These are phyloP conservation scores for Macrolepiota fuliginosa DNA, from an alignment of 768 basidiomycete species.

Conservation along the genomic window DNA sequence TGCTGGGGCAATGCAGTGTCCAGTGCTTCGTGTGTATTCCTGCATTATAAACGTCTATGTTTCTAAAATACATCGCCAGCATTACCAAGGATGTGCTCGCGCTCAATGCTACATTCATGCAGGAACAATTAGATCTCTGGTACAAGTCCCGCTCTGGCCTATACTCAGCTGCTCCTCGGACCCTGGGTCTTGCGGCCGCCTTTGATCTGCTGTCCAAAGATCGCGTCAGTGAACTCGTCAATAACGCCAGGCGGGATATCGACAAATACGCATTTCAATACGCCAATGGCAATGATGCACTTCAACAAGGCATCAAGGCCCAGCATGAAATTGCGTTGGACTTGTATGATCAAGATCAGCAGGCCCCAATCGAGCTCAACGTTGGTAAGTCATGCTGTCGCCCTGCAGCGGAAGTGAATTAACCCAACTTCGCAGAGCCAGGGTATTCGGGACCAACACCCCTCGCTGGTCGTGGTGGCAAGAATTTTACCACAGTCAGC, in stretches of 20 bases:
- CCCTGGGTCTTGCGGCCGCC: constrained; percentile 26
- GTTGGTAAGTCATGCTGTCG: constrained; percentile 18
- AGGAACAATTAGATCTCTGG: constrained; percentile 26
- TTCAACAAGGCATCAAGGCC: constrained; percentile 27
- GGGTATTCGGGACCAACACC: constrained; percentile 29
- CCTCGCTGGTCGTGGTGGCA: constrained; percentile 19
- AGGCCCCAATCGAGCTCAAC: constrained; percentile 28
- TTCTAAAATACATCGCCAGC: constrained; percentile 10
- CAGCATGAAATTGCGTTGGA: constrained; percentile 25
- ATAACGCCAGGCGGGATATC: constrained; percentile 20
- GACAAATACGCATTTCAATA: constrained; percentile 24
- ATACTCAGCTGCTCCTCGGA: constrained; percentile 27
- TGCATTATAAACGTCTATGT: background rate
- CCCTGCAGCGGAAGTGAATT: background rate
- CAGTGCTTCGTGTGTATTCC: constrained; percentile 23
- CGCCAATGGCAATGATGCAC: constrained; percentile 28
- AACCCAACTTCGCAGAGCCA: constrained; percentile 21
- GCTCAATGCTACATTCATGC: constrained; percentile 20
- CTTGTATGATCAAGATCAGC: constrained; percentile 22
- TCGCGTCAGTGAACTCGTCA: constrained; percentile 17
- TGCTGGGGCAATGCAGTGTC: constrained; percentile 32
- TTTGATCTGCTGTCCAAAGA: constrained; percentile 23
- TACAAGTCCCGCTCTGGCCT: constrained; percentile 29
- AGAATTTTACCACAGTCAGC: constrained; percentile 30
- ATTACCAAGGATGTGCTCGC: constrained; percentile 26